Percentiles rank a stretch among this genome's conserved stretches.
phyloP scores from a whole-genome alignment of 306 rosid genomes.

The Corylus avellana region DNA sequence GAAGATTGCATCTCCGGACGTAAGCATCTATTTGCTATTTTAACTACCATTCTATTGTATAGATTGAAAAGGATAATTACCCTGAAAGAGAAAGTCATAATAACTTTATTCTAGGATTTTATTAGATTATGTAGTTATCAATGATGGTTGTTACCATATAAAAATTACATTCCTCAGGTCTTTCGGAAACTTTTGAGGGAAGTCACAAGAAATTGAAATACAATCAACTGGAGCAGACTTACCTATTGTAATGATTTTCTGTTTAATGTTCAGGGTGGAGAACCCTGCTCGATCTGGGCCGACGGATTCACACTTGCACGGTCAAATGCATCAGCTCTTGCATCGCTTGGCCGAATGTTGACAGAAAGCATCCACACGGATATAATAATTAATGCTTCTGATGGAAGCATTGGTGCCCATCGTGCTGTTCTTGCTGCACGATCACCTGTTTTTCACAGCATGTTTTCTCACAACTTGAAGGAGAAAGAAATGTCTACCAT shows the following conservation, averaged over 20 bases:
- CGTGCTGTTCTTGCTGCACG: conserved; percentile 90
- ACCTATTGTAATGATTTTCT: conserved; percentile 12
- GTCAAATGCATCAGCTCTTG: conserved; percentile 70
- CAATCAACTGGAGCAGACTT: not conserved
- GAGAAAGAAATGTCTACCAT: conserved; percentile 83
- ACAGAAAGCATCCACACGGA: conserved; percentile 88
- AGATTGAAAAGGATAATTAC: conserved; percentile 15
- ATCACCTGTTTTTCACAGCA: conserved; percentile 88
- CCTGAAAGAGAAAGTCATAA: not conserved
- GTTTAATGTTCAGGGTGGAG: conserved; percentile 58
- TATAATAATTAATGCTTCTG: conserved; percentile 69
- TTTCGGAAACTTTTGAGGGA: conserved; percentile 4
- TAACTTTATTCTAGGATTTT: not conserved
- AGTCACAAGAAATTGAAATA: not conserved
- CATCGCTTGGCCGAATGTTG: conserved; percentile 73
- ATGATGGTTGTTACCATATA: not conserved
- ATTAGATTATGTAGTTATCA: conserved; percentile 9
- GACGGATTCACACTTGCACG: conserved; percentile 54
- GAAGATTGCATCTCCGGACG: conserved; percentile 70
- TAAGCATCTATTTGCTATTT: conserved; percentile 24
- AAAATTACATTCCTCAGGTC: conserved; percentile 11
- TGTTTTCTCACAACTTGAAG: conserved; percentile 87
- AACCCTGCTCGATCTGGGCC: conserved; percentile 81
- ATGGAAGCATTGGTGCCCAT: conserved; percentile 88
- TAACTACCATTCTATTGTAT: conserved; percentile 1